Conservation (phyloP, 176 grass and related monocot genomes). For the Pontederia paniculata region DNA sequence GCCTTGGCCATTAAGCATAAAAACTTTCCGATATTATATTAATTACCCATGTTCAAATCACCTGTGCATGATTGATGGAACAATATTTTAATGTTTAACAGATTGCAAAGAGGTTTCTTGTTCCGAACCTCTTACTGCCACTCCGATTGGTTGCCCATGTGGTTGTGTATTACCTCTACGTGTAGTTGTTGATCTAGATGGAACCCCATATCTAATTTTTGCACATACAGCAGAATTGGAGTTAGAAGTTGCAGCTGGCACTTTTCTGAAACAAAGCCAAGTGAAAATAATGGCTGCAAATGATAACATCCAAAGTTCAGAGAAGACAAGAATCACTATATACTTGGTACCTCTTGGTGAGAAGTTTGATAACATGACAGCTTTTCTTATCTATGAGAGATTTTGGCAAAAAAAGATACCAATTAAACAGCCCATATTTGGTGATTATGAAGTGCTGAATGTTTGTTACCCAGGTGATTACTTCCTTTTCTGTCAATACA, state of each 20-base stretch:
- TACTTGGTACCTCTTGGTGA: constrained; percentile 94
- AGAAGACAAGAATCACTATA: constrained; percentile 72
- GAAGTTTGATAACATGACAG: constrained; percentile 65
- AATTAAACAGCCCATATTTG: constrained; percentile 64
- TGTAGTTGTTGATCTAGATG: constrained; percentile 55
- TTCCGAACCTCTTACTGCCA: constrained; percentile 51
- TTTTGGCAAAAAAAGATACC: constrained; percentile 71
- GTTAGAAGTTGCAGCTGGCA: constrained; percentile 80
- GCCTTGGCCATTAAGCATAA: too few species aligned
- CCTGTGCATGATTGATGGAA: too few species aligned
- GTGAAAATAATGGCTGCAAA: constrained; percentile 95
- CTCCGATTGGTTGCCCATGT: constrained; percentile 68
- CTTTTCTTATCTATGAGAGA: constrained; percentile 65
- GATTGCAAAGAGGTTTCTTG: constrained; percentile 65
- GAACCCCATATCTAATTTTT: constrained; percentile 80
- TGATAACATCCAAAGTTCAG: constrained; percentile 59
- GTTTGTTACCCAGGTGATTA: constrained; percentile 75
- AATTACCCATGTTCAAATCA: too few species aligned
- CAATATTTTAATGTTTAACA: constrained; percentile 17
- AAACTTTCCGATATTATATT: too few species aligned
- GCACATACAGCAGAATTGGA: constrained; percentile 73
- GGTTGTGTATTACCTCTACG: constrained; percentile 73
- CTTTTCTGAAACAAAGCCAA: constrained; percentile 95
- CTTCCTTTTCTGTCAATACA: constrained; percentile 8
- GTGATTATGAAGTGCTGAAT: constrained; percentile 64